Conservation (phyloP, 768 basidiomycete species). For the Mycena rosella region DNA sequence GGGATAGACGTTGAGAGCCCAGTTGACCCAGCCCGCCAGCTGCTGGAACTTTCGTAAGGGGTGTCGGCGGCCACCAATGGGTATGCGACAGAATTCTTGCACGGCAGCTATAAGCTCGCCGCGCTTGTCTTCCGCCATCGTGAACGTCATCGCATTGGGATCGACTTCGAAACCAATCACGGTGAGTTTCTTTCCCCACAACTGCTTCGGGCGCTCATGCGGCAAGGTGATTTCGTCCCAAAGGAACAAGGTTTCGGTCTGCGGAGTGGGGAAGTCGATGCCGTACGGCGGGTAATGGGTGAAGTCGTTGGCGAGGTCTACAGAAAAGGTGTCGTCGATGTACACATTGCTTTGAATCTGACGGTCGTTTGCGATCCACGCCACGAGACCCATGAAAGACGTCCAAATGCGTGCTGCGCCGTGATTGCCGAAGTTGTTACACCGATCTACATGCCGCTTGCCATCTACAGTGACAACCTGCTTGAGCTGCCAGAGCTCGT, state of each 20-base stretch:
- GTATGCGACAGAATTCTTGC: constrained; percentile 14
- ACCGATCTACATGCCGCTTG: constrained; percentile 13
- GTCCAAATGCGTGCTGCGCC: constrained; percentile 34
- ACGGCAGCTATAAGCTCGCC: constrained; percentile 35
- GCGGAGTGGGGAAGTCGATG: constrained; percentile 44
- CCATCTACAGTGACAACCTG: constrained; percentile 41
- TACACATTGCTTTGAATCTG: constrained; percentile 41
- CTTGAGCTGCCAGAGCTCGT: too few relatives aligned
- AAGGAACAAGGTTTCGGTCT: constrained; percentile 51
- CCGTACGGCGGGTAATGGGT: constrained; percentile 46
- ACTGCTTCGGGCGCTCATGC: too few relatives aligned
- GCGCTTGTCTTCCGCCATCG: too few relatives aligned
- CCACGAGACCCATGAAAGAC: constrained; percentile 41
- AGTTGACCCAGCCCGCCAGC: constrained; percentile 54
- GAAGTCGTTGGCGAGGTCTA: constrained; percentile 40
- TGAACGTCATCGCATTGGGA: too few relatives aligned
- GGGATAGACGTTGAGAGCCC: constrained; percentile 54
- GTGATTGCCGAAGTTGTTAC: constrained; percentile 35
- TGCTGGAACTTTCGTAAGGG: constrained; percentile 40
- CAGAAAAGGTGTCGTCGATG: too few relatives aligned
- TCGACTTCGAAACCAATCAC: too few relatives aligned
- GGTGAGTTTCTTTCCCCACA: too few relatives aligned
- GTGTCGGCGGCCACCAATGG: constrained; percentile 23
- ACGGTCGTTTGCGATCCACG: constrained; percentile 48
- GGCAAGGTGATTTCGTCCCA: too few relatives aligned